Base-by-base conservation (phyloP, 306 rosid genomes). In the Prinsepia uniflora region DNA sequence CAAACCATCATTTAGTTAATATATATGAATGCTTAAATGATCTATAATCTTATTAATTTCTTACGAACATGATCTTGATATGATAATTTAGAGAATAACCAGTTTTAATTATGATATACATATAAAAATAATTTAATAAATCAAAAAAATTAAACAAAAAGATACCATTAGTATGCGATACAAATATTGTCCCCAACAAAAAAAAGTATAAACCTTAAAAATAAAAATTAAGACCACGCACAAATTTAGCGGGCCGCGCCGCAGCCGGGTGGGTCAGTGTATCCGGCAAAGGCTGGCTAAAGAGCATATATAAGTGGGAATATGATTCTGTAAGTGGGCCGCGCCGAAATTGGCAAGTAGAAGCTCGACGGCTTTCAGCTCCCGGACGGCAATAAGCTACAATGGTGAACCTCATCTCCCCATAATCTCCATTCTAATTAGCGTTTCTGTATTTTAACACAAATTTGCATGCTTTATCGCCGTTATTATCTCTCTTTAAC, bases 331-430 rank as follows among this genome's bases (percentile, higher is more conserved):
- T 10, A 10, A 13, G 44, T 34, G 14, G 30, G 74, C 66, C 66
- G 66, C 74, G 44, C 74, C 74, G 44, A 70, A 30, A 64, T 56
- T 55, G 13, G 30, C 63, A 68, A 53, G 57, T 0, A 3, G 24
- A 43, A 66, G 70, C 56, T 66, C 42, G 65, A 70, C 34, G 22
- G 57, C 57, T 68, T 69, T 54, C 73, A 19, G 17, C 41, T 69
- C 44, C 42, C 44, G 15, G 64, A 34, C 20, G 36, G 15, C 61
- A 56, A 24, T 8, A 45, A 61, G 24, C 12, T 22, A 70, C 55
- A 30, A 70, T 70, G 74, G 74, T 57, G 6, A 14, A 4, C 4
- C 39, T 36, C 10, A 5, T 14, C 65, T 70, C 20, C 64, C 7
- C 55, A 2, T 11, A 12, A 13, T 59, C 2, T 34, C 62, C 15